Conservation (phyloP, 208 protist species). For the Wallacemonas collosoma region DNA sequence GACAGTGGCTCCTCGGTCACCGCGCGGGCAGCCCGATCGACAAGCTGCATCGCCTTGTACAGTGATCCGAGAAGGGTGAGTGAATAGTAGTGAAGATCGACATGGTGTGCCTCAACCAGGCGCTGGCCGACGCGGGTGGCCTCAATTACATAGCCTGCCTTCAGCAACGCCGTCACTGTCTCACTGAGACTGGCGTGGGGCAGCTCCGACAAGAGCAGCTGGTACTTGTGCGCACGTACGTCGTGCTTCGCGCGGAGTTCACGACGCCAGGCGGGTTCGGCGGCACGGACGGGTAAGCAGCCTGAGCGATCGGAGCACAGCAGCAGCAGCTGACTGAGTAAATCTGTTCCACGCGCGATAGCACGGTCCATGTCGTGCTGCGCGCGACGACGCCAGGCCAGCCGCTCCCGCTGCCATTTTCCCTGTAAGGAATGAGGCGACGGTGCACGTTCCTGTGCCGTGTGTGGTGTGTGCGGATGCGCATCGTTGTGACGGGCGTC, state of each 20-base stretch:
- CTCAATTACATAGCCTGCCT: constrained; percentile 45
- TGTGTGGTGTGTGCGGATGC: too few species aligned
- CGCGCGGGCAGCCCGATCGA: constrained; percentile 1
- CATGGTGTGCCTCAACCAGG: constrained; percentile 46
- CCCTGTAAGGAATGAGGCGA: too few species aligned
- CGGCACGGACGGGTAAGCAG: constrained; percentile 29
- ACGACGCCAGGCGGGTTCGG: constrained; percentile 55
- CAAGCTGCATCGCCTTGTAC: constrained; percentile 46
- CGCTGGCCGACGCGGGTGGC: constrained; percentile 37
- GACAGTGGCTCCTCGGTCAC: constrained; percentile 22
- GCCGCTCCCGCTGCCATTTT: constrained; percentile 19
- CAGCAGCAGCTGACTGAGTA: constrained; percentile 31
- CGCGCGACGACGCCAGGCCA: not conserved
- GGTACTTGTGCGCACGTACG: constrained; percentile 80
- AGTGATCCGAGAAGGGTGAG: constrained; percentile 63
- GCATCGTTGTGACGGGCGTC: too few species aligned
- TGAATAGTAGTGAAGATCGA: constrained; percentile 72
- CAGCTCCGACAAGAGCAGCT: constrained; percentile 68
- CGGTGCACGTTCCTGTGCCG: too few species aligned
- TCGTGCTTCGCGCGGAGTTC: constrained; percentile 42
- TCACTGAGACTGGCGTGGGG: constrained; percentile 52
- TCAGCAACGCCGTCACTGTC: constrained; percentile 46
- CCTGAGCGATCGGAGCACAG: constrained; percentile 34
- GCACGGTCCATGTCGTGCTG: constrained; percentile 29
- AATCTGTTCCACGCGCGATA: constrained; percentile 19